Evolutionary conservation across 768 basidiomycete genomes (phyloP), one percentile per base, ranked within the genome.

Genomic region (Boletus reticuloceps): DNA sequence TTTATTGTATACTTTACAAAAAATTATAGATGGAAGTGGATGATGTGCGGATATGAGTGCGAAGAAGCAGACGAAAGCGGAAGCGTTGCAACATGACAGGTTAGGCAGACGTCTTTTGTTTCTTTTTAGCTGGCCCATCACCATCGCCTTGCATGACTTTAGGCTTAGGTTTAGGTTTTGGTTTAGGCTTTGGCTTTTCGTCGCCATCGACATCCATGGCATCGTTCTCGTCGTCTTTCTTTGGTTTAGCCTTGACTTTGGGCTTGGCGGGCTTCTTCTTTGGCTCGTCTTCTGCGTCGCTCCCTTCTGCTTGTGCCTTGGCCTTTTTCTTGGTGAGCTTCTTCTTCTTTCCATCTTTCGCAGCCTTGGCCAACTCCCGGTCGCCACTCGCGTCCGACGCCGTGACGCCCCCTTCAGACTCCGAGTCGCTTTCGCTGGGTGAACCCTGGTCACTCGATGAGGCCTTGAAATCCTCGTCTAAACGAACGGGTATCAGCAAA

Each of bases 381-480:
- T 93, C 90, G 31, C 91, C 91, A 56, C 85, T 88, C 41, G 89
- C 90, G 65, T 92, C 91, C 0, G 91, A 92, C 12, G 89, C 91
- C 6, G 89, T 92, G 53, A 84, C 80, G 1, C 85, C 89, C 5
- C 85, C 89, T 6, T 66, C 76, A 19, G 72, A 82, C 36, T 79
- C 84, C 1, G 83, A 82, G 48, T 89, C 91, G 36, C 75, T 79
- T 16, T 82, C 88, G 38, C 84, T 87, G 0, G 95, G 91, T 5
- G 95, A 97, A n/a, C 95, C 94, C 43, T 77, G 79, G 64, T 97
- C 94, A 0, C 89, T 90, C 2, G 76, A 86, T 8, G 89, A 92
- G 9, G 86, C 94, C 57, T 86, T 74, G 82, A 98, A 98, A 72
- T 97, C 94, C 71, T 95, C 88, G 60, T 89, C 96, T 89, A 69